Evolutionary conservation across 2,329 filamentous ascomycete genomes (phyloP).

Genomic region (Fusarium pseudocircinatum): DNA sequence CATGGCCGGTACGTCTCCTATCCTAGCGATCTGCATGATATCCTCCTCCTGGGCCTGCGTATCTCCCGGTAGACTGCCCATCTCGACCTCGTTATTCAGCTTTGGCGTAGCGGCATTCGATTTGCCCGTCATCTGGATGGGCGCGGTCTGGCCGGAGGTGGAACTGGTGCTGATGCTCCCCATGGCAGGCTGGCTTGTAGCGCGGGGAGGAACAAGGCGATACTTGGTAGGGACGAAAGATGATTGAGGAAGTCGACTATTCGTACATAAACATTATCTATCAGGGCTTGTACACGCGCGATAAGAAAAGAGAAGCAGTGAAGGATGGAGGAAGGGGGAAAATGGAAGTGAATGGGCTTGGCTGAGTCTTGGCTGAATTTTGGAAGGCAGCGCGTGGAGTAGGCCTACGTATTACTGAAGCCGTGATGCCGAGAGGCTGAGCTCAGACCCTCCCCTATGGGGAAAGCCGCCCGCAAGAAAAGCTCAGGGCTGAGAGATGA

Average conservation of each 20-base stretch:
- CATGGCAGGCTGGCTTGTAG: constrained; percentile 47
- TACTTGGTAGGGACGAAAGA: not conserved
- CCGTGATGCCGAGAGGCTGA: constrained; percentile 46
- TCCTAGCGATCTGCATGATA: constrained; percentile 92
- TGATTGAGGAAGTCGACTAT: constrained; percentile 17
- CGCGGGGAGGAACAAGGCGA: not conserved
- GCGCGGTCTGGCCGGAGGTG: constrained; percentile 53
- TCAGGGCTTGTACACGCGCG: constrained; percentile 6
- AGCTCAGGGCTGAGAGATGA: not conserved
- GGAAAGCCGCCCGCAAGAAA: constrained; percentile 20
- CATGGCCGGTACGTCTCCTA: constrained; percentile 87
- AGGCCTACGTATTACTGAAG: constrained; percentile 42
- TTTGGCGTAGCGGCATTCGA: constrained; percentile 62
- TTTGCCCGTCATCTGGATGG: constrained; percentile 66
- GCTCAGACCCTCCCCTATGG: constrained; percentile 32
- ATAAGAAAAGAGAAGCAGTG: constrained; percentile 10
- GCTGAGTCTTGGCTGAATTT: constrained; percentile 35
- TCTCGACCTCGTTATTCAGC: constrained; percentile 66
- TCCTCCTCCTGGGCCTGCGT: constrained; percentile 67
- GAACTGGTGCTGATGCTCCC: constrained; percentile 52
- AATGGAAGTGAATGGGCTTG: constrained; percentile 27
- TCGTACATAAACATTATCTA: constrained; percentile 38
- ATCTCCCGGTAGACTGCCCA: constrained; percentile 59
- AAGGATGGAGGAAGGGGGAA: constrained; percentile 18
- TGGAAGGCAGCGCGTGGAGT: constrained; percentile 41